These are phyloP conservation scores for Beta corolliflora DNA, from an alignment of 179 eudicot genomes.

Conservation along the genomic window DNA sequence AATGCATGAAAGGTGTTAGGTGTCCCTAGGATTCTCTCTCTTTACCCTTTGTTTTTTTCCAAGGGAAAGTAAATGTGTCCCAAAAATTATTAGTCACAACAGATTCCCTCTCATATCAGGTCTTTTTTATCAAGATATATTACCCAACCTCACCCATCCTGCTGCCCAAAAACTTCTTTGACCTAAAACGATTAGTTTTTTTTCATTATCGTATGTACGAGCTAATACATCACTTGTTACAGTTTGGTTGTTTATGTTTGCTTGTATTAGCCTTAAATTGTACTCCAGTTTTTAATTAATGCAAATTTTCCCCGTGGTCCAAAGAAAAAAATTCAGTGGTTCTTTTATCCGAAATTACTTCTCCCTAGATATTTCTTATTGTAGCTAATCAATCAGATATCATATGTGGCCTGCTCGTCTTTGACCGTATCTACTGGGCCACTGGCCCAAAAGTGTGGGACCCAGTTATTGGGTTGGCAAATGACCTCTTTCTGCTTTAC, in stretches of 20 bases:
- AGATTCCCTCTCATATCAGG: no score
- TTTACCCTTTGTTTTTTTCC: neutral
- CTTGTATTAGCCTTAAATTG: no score
- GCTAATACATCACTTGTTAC: no score
- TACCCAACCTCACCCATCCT: no score
- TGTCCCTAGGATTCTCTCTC: neutral
- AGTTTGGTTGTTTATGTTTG: no score
- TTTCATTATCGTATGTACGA: no score
- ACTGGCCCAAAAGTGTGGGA: neutral
- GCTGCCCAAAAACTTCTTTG: no score
- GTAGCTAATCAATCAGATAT: neutral
- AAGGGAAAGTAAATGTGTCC: neutral
- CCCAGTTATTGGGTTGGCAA: neutral
- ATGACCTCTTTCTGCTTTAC: slow-evolving; percentile 11
- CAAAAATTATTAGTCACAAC: neutral
- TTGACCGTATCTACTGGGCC: slow-evolving; percentile 25
- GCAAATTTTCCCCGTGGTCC: no score
- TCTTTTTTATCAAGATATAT: no score
- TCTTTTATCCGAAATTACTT: neutral
- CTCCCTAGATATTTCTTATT: neutral
- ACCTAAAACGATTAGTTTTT: no score
- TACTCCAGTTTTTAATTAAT: neutral
- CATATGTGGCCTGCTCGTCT: neutral
- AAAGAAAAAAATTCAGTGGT: no score
- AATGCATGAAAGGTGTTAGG: neutral